phyloP scores from a whole-genome alignment of 2,329 filamentous ascomycete genomes.

The Truncatella angustata region DNA sequence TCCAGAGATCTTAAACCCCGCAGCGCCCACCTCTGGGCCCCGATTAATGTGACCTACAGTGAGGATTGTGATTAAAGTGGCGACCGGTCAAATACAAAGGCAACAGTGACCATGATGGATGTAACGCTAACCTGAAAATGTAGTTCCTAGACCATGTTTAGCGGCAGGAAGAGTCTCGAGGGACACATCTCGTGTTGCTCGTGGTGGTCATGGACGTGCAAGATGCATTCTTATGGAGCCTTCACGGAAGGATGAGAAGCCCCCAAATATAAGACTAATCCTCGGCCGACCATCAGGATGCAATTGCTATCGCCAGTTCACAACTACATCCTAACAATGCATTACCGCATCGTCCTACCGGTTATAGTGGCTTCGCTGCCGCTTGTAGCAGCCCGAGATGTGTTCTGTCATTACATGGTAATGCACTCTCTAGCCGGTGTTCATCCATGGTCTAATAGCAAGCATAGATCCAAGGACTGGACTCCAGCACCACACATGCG shows the following conservation, averaged over 20 bases:
- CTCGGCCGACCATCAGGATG: background rate
- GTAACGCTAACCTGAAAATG: too few relatives aligned
- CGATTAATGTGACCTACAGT: background rate
- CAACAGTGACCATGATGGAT: too few relatives aligned
- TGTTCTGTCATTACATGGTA: constrained; percentile 12
- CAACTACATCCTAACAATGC: background rate
- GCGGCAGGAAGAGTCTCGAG: too few relatives aligned
- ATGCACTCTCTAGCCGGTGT: background rate
- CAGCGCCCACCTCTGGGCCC: background rate
- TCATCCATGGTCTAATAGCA: background rate
- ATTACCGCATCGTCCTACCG: background rate
- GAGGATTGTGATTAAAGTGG: background rate
- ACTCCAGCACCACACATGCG: background rate
- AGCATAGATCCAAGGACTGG: background rate
- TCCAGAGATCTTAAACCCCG: background rate
- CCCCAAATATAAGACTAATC: background rate
- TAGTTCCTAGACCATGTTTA: too few relatives aligned
- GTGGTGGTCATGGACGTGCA: too few relatives aligned
- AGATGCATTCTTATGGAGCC: too few relatives aligned
- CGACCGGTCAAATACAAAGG: too few relatives aligned
- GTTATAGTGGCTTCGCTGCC: background rate
- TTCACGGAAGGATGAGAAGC: too few relatives aligned
- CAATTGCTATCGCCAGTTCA: background rate
- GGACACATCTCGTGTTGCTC: too few relatives aligned
- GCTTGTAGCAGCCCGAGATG: constrained; percentile 3